Evolutionary conservation across 139 green algal species (phyloP), one percentile per base, ranked within the genome.

Genomic region (Micromonas pusilla): DNA sequence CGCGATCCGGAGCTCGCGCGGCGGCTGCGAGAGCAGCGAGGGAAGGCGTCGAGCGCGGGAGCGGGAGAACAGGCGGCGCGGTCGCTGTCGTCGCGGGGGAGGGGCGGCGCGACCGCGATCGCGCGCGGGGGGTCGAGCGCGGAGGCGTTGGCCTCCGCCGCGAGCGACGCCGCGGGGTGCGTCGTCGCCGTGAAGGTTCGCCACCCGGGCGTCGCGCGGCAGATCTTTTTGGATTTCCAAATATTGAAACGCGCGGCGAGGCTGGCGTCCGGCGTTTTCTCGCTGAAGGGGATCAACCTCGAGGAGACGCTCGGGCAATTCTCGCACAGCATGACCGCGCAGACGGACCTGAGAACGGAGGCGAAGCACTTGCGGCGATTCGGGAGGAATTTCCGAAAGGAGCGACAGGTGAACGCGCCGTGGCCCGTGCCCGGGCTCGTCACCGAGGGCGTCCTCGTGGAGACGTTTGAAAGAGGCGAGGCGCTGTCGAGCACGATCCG

Each of bases 261-360:
- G 28, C 28, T 85, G 25, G 39, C 65, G 82, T 26, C 82, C 1
- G 13, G n/a, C 13, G 23, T 85, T 0, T 82, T 53, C 21, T 23
- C 33, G 33, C 67, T 86, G 28, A 30, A 25, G 39, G 74, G 72
- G 52, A 80, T 86, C 20, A 80, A 84, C 28, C 74, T 87, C 39
- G 34, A 53, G n/a, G 54, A 84, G 3, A 86, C 52, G 23, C 38
- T 86, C 31, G 62, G 81, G 34, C 81, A 85, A 34, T 85, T 85
- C 74, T 88, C 83, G n/a, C 78, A 85, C 64, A 80, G 53, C 31
- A 85, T 85, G 82, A 87, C 83, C 6, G 74, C 84, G 60, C 88
- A 93, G 84, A 85, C 93, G 1, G 91, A 96, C 83, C 83, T 96
- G 66, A 80, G 89, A 0, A 89, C 93, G 65, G 92, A 97, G 86